Percentiles rank a stretch among this genome's conserved stretches.
Conservation (phyloP, 495 filamentous ascomycete genomes). For the Thozetella sp. region DNA sequence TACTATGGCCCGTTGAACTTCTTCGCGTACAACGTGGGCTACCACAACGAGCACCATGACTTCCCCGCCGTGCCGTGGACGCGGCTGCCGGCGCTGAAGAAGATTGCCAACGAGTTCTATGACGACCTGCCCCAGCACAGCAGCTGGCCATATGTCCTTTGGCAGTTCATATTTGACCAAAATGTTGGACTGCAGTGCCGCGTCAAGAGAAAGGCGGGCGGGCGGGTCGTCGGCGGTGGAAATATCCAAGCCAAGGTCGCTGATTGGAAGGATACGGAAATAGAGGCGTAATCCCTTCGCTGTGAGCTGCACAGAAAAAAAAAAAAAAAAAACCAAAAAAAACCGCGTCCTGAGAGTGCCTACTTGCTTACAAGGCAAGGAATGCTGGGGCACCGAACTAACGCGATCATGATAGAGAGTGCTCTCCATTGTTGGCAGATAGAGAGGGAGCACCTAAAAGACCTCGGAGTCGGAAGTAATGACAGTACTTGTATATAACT, state of each 20-base stretch:
- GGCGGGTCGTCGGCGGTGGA: constrained; percentile 56
- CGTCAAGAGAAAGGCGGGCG: constrained; percentile 88
- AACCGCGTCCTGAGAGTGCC: too few species aligned
- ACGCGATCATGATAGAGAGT: too few species aligned
- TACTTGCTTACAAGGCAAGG: too few species aligned
- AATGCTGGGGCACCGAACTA: too few species aligned
- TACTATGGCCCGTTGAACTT: constrained; percentile 96
- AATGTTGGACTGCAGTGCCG: constrained; percentile 87
- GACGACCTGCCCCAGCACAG: constrained; percentile 80
- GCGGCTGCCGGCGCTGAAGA: constrained; percentile 68
- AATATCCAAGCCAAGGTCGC: constrained; percentile 25
- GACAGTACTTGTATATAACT: too few species aligned
- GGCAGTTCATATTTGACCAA: constrained; percentile 90
- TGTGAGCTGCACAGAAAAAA: background rate
- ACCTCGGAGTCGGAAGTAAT: too few species aligned
- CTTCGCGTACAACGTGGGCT: constrained; percentile 93
- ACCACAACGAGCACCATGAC: constrained; percentile 99
- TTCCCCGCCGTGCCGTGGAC: constrained; percentile 98
- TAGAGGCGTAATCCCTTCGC: constrained; percentile 41
- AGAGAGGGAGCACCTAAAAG: too few species aligned
- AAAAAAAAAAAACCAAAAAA: background rate
- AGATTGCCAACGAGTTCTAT: constrained; percentile 93
- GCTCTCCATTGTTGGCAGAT: too few species aligned
- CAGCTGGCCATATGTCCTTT: constrained; percentile 92
- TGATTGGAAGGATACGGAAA: constrained; percentile 51